phyloP scores from a whole-genome alignment of 495 filamentous ascomycete genomes.

The Massariosphaeria phaeospora region DNA sequence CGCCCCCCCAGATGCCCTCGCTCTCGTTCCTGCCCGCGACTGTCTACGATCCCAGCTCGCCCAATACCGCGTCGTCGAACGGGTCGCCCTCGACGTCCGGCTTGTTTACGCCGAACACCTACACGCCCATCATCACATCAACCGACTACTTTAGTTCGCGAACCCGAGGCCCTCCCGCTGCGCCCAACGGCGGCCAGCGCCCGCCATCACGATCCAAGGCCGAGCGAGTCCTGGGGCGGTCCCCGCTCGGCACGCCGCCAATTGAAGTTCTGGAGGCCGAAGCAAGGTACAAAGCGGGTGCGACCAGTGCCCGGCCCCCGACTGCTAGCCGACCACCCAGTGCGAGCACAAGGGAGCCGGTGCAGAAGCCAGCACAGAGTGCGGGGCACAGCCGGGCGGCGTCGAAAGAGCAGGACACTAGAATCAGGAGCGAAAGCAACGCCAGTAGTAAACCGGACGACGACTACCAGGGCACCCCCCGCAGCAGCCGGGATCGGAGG shows the following conservation, averaged over 20 bases:
- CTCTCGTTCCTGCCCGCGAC: constrained; percentile 34
- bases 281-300: constrained; percentile 23
- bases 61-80: constrained; percentile 24
- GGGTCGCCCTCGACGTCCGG: constrained; percentile 26
- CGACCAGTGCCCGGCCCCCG: constrained; percentile 10
- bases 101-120: constrained; percentile 23
- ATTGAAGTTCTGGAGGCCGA: constrained; percentile 28
- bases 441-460: constrained; percentile 32
- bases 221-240: constrained; percentile 16
- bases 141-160: constrained; percentile 30
- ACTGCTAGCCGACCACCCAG: constrained; percentile 11
- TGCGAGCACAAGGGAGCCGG: constrained; percentile 5
- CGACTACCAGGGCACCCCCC: constrained; percentile 25
- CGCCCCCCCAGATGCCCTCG: constrained; percentile 30
- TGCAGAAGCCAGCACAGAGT: constrained; percentile 7
- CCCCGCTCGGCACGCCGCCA: constrained; percentile 29
- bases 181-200: constrained; percentile 3
- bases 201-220: constrained; percentile 25
- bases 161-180: constrained; percentile 3
- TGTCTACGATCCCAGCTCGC: constrained; percentile 36
- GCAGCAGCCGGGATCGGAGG: constrained; percentile 32
- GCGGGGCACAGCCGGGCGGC: constrained; percentile 13
- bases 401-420: constrained; percentile 19
- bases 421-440: constrained; percentile 27
- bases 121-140: constrained; percentile 10